Evolutionary conservation across 345 rosid genomes (phyloP).

Genomic region (Aurinia saxatilis): DNA sequence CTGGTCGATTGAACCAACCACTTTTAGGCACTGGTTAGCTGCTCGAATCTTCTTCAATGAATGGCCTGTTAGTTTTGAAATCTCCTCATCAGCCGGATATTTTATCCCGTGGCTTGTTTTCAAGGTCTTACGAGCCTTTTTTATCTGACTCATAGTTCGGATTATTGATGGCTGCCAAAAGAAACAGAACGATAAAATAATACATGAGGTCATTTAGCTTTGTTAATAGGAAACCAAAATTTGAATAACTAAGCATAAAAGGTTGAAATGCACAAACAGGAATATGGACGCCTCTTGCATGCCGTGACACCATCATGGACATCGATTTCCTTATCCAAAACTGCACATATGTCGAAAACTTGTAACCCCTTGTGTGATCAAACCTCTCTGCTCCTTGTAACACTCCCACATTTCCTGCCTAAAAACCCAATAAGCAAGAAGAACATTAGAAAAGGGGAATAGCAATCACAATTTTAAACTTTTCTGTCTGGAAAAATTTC

Average conservation of each 20-base stretch:
- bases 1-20: conserved; percentile 72
- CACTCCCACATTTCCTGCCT: conserved; percentile 82
- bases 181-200: neutral
- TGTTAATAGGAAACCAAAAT: neutral
- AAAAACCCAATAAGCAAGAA: conserved; percentile 8
- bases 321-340: conserved; percentile 79
- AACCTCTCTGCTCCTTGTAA: conserved; percentile 81
- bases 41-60: conserved; percentile 59
- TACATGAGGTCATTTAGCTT: neutral
- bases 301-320: conserved; percentile 47
- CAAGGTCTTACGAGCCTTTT: conserved; percentile 57
- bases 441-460: conserved; percentile 3
- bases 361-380: conserved; percentile 74
- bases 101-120: conserved; percentile 40
- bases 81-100: conserved; percentile 50
- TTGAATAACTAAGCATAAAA: neutral
- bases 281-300: conserved; percentile 59
- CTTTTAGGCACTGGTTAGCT: conserved; percentile 61
- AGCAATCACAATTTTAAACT: neutral
- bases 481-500: neutral
- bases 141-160: conserved; percentile 47
- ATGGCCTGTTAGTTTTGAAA: conserved; percentile 53
- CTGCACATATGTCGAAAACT: conserved; percentile 81
- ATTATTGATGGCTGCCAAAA: conserved; percentile 39
- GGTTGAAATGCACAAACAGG: conserved; percentile 41